Conservation (phyloP, 2,329 filamentous ascomycete genomes). For the Lachnellula arida region DNA sequence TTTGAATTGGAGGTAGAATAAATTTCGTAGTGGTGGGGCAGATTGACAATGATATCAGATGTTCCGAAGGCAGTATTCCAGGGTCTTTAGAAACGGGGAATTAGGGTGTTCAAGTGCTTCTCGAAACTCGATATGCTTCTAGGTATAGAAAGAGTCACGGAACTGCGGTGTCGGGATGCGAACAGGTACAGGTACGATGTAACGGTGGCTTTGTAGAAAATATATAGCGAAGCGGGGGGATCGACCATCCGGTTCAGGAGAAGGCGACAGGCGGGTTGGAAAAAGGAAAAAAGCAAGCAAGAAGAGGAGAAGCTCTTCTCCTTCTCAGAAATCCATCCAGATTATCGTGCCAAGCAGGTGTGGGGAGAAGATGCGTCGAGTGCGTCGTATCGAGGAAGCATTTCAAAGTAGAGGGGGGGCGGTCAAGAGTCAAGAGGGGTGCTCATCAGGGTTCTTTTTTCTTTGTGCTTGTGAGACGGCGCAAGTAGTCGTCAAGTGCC, state of each 20-base stretch:
- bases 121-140: not conserved
- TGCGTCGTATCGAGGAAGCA: constrained; percentile 24
- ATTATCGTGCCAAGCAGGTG: constrained; percentile 2
- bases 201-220: not conserved
- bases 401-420: constrained; percentile 16
- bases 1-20: no score
- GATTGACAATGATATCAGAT: not conserved
- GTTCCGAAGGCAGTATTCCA: not conserved
- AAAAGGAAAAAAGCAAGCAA: not conserved
- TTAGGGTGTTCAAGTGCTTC: not conserved
- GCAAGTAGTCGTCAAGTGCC: no score
- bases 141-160: not conserved
- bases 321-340: constrained; percentile 15
- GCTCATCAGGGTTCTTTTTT: not conserved
- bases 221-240: not conserved
- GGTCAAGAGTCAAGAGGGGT: constrained; percentile 14
- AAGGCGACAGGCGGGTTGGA: not conserved
- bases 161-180: not conserved
- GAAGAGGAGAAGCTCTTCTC: constrained; percentile 21
- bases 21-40: not conserved
- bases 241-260: not conserved
- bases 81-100: no score
- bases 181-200: not conserved
- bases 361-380: constrained; percentile 3
- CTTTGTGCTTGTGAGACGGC: no score